Base-by-base conservation (phyloP, 2,329 filamentous ascomycete species). In the Xylaria sp. region DNA sequence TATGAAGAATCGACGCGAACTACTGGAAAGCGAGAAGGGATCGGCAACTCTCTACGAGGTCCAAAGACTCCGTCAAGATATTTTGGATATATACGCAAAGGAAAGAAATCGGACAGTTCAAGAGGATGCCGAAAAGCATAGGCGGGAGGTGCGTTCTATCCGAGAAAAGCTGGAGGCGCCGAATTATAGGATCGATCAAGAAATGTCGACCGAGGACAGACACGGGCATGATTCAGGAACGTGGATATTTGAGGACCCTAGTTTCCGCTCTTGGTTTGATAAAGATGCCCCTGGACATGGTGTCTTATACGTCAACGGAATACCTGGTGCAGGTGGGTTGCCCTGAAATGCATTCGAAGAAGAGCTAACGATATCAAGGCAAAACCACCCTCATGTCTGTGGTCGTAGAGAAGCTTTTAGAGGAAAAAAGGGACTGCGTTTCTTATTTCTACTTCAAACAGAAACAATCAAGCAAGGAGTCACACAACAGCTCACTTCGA, bases 391-490 rank as follows among this genome's bases (percentile, higher is more conserved):
- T 65, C 3, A 59, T 65, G 20, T 65, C 62, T 26, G 31, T 33
- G 0, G 36, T 59, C 9, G 53, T 53, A 7, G 62, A 59, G 54
- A 33, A 31, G 13, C 20, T 65, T 20, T 31, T 53, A 17, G 31
- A 42, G 2, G 53, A 26, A 10, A 61, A 58, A 11, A 59, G 15
- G 20, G 28, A n/a, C 23, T 58, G 58, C 38, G 42, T 69, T 7
- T 46, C 67, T 31, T 69, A 69, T 20, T 69, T 69, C 33, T 69
- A 66, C 38, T 69, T 66, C 54, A 69, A 66, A 31, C 63, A 66
- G 13, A 63, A 63, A 6, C 28, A 66, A 6, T 44, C 28, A 13
- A 36, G 56, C 17, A 69, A 63, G 23, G 36, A 42, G 9, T 46
- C 51, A 17, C 49, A 63, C 26, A 66, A 66, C n/a, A 40, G 38